Evolutionary conservation across 768 basidiomycete genomes (phyloP), one percentile per base, ranked within the genome.

Genomic region (Kwoniella newhampshirensis): DNA sequence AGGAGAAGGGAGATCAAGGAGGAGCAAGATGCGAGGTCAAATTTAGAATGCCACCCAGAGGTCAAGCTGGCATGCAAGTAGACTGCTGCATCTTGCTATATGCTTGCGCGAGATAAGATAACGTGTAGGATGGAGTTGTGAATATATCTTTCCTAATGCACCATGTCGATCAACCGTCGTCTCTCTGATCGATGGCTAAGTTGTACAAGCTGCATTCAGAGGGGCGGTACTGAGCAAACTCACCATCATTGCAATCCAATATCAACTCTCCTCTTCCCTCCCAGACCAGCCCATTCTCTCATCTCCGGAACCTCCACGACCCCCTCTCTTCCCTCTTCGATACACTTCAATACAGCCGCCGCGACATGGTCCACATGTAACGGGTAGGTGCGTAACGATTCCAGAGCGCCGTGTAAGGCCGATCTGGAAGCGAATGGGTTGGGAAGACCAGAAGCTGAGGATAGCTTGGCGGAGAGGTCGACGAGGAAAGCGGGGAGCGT

Each of bases 311-410:
- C 79, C 73, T 89, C 87, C 13, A 78, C 70, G 4, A 70, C 62
- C 21, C 43, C 61, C 51, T 20, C 51, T 25, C 28, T 85, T 82
- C 25, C 43, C 49, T 86, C 79, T 32, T 83, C 81, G 18, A 85
- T 80, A 18, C 76, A 62, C n/a, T 57, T 28, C 57, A 87, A 85
- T 6, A 91, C 82, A 0, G 91, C 89, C 65, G 86, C 84, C 2
- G 87, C 96, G 42, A 98, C 91, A 60, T 92, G 90, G 67, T 99
- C 96, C 20, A 97, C 91, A 70, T 98, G 94, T 40, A 98, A 84
- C 1, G 96, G 93, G 27, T 88, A 90, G 52, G 87, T 86, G n/a
- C 82, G 81, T 48, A 97, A 77, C 17, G 87, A 85, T 59, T 87
- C 87, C 6, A 90, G 88, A 32, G 92, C 61, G 70, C 77, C 60